Evolutionary conservation across 768 basidiomycete species (phyloP), one percentile per base, ranked within the genome.

Genomic region (Sistotremastrum suecicum): DNA sequence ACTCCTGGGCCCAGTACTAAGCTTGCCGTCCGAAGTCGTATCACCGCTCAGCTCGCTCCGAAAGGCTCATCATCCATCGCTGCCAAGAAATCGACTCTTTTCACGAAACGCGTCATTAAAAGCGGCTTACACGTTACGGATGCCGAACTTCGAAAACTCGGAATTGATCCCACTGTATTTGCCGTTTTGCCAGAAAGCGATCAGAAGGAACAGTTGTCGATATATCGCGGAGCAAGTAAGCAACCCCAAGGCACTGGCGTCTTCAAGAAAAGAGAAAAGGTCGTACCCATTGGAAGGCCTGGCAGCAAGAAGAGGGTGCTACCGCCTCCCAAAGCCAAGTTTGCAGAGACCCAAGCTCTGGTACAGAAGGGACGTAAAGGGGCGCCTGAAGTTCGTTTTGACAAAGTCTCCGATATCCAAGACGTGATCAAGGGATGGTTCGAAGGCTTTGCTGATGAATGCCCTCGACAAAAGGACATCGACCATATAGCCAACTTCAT

Each of bases 401-500:
- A 70, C 8, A 77, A 83, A 54, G 71, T 77, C 20, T 72, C 72
- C 29, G 87, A 90, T 50, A 71, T 97, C 9, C 78, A 87, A 60
- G 61, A 61, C 4, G 68, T 82, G 20, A 69, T 97, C 37, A 78
- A 79, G 51, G 58, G 66, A 34, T 97, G 91, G 91, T 76, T 97
- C 5, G 66, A 72, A 39, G 62, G 68, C 1, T 80, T 83, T 48
- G 61, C 62, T 42, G 67, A 72, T 39, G 67, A 69, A 52, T 70
- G 69, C n/a, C 90, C 90, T 37, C 78, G 79, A 48, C 63, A 66
- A 51, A 75, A 71, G 58, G 91, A 95, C 52, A 68, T 89, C 2
- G 76, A 80, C 28, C 81, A 76, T 52, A 79, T 97, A 45, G 67
- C 72, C 11, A 79, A 74, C 47, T 94, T 76, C 56, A 63, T 94